Evolutionary conservation across 306 rosid species (phyloP), one percentile per base, ranked within the genome.

Genomic region (Coriaria nepalensis): DNA sequence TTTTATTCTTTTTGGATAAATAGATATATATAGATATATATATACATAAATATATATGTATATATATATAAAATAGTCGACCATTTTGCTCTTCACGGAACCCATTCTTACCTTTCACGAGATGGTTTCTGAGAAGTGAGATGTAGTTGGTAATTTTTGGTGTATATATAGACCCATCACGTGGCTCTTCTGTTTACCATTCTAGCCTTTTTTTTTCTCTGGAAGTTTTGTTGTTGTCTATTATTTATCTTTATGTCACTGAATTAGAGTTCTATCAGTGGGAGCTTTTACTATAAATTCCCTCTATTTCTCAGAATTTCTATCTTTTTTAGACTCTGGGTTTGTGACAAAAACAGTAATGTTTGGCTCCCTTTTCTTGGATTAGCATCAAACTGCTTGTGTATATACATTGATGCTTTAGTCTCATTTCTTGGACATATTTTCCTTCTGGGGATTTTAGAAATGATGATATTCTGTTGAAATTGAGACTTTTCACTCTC

Each of bases 61-160:
- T 47, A 10, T 40, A 35, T 49, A 14, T 43, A 53, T 41, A 63
- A 39, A 52, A 43, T 8, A 37, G 29, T 20, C 1, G 34, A 55
- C 32, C 12, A 10, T 12, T 8, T 12, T 11, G 42, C 51, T 54
- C 40, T 59, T 47, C 65, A 35, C 60, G 35, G 43, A 52, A 40
- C 35, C 43, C 46, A 62, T 53, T 43, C 69, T 67, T 76, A 47
- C 44, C 79, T 49, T 70, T 66, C 84, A 73, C 79, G 83, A 60
- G 79, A 70, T 69, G 50, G 35, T 45, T 38, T 63, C 33, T 35
- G 10, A 15, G n/a, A 38, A 32, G 13, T 51, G 56, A 56, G 46
- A 49, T 55, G 3, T 37, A 9, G 34, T 48, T 43, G 43, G 52
- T 39, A 58, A 44, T 10, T 33, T 43, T 49, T 13, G n/a, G 5